phyloP scores from a whole-genome alignment of 768 basidiomycete species.

The Kwoniella botswanensis region DNA sequence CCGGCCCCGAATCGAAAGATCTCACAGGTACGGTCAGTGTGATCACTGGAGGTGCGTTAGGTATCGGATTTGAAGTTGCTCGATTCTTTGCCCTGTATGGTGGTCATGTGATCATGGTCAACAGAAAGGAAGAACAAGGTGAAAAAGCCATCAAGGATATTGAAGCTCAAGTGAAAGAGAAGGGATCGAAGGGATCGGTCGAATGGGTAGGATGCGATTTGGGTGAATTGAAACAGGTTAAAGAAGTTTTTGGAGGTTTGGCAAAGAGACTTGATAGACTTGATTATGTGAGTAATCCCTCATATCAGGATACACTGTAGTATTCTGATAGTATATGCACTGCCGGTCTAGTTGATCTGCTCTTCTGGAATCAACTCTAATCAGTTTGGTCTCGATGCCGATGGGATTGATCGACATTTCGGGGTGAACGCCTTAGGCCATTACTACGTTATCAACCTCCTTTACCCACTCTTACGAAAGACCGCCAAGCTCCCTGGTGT shows the following conservation, averaged over 20 bases:
- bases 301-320: not conserved
- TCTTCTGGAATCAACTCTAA: conserved; percentile 51
- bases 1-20: conserved; percentile 44
- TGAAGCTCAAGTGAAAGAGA: conserved; percentile 36
- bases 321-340: not conserved
- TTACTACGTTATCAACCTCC: conserved; percentile 61
- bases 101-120: conserved; percentile 50
- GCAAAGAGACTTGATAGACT: conserved; percentile 41
- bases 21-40: conserved; percentile 44
- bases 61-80: conserved; percentile 44
- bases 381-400: conserved; percentile 42
- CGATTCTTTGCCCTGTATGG: conserved; percentile 44
- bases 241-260: conserved; percentile 48
- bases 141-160: conserved; percentile 52
- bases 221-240: conserved; percentile 45
- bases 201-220: conserved; percentile 52
- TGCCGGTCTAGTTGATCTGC: conserved; percentile 37
- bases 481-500: conserved; percentile 53
- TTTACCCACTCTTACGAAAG: conserved; percentile 60
- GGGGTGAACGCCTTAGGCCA: conserved; percentile 60
- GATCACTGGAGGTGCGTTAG: conserved; percentile 41
- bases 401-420: conserved; percentile 51
- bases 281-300: conserved; percentile 41
- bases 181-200: conserved; percentile 37
- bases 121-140: conserved; percentile 56